Percentiles rank a stretch among this genome's conserved stretches.
These are phyloP conservation scores for Lithospermum erythrorhizon DNA, from an alignment of 257 asterid species.

Conservation along the genomic window DNA sequence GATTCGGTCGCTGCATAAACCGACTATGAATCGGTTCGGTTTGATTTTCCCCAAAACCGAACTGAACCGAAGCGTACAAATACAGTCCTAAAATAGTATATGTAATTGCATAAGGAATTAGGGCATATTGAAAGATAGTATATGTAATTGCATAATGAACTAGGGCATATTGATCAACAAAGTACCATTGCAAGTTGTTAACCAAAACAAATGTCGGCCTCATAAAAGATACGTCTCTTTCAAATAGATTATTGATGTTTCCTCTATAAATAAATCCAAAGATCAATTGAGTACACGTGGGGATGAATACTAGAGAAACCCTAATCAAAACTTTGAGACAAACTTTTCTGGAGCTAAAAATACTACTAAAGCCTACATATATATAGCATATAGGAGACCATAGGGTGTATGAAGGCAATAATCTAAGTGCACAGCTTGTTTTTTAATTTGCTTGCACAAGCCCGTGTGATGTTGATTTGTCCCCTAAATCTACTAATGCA, in stretches of 20 bases:
- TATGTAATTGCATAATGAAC: too few relatives aligned
- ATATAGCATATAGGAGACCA: not conserved
- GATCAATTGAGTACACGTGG: not conserved
- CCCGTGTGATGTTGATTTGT: constrained; percentile 3
- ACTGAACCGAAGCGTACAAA: too few relatives aligned
- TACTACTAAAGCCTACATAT: not conserved
- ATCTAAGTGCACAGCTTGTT: not conserved
- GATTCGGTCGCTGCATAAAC: too few relatives aligned
- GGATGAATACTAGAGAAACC: not conserved
- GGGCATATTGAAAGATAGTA: too few relatives aligned
- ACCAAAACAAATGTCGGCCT: constrained; percentile 2
- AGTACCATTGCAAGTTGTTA: not conserved
- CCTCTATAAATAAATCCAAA: not conserved
- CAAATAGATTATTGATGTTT: not conserved
- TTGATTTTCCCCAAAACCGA: too few relatives aligned
- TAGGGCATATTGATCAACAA: too few relatives aligned
- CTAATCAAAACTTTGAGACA: not conserved
- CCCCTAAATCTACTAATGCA: not conserved
- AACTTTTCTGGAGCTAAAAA: constrained; percentile 2
- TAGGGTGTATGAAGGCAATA: not conserved
- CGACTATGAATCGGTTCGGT: too few relatives aligned
- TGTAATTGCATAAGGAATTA: too few relatives aligned
- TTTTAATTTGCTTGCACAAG: not conserved
- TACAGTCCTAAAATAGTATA: too few relatives aligned
- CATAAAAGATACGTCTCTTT: not conserved